Percentiles rank a stretch among this genome's conserved stretches.
phyloP scores from a whole-genome alignment of 768 basidiomycete species.

The Daedaleopsis nitida region DNA sequence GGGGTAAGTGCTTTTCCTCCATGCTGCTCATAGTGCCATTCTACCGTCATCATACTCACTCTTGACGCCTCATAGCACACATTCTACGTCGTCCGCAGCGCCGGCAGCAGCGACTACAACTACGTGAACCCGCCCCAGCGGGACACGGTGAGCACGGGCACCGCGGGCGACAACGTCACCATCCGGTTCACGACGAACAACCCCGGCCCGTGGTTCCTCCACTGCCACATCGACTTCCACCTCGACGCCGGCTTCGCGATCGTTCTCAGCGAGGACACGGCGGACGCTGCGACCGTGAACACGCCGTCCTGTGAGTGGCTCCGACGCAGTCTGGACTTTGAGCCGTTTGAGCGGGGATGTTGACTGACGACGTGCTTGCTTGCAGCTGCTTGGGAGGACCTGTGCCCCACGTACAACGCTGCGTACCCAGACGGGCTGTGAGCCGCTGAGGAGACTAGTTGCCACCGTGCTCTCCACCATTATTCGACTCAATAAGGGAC shows the following conservation, averaged over 20 bases:
- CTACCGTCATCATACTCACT: not conserved
- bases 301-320: constrained; percentile 7
- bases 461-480: no score
- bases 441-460: no score
- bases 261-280: constrained; percentile 39
- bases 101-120: constrained; percentile 34
- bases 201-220: constrained; percentile 17
- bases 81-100: constrained; percentile 37
- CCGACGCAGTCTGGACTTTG: not conserved
- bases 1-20: constrained; percentile 25
- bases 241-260: constrained; percentile 39
- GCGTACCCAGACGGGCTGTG: not conserved
- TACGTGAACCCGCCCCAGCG: constrained; percentile 36
- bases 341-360: not conserved
- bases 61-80: constrained; percentile 30
- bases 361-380: not conserved
- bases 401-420: constrained; percentile 7
- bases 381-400: constrained; percentile 1
- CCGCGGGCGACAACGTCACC: constrained; percentile 20
- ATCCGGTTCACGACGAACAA: constrained; percentile 23
- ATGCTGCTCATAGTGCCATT: not conserved
- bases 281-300: constrained; percentile 13
- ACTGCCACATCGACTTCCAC: constrained; percentile 20
- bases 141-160: constrained; percentile 26
- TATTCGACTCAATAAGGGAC: no score